Conservation (phyloP, 495 filamentous ascomycete species). For the Mycothermus thermophilus region DNA sequence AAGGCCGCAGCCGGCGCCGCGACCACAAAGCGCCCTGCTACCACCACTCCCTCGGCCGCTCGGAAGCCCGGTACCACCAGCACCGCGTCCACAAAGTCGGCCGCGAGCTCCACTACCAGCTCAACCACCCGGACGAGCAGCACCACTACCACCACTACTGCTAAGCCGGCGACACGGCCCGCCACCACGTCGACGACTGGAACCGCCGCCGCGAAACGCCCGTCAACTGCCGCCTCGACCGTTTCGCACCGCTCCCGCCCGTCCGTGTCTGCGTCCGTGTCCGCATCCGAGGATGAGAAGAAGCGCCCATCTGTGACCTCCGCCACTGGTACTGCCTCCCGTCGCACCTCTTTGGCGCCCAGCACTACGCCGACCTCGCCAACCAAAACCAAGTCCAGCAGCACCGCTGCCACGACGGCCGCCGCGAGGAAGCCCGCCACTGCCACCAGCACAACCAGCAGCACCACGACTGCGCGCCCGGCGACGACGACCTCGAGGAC, state of each 20-base stretch:
- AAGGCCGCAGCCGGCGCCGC: constrained; percentile 13
- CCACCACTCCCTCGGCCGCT: constrained; percentile 6
- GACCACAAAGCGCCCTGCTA: constrained; percentile 16
- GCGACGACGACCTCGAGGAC: constrained; percentile 15
- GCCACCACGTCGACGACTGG: constrained; percentile 6
- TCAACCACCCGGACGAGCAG: constrained; percentile 26
- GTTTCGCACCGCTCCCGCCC: constrained; percentile 27
- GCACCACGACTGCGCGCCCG: constrained; percentile 16
- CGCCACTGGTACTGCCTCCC: constrained; percentile 21
- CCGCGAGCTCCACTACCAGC: constrained; percentile 24
- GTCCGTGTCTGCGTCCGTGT: too few species aligned
- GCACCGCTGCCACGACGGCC: constrained; percentile 21
- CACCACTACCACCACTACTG: constrained; percentile 16
- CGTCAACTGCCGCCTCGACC: constrained; percentile 20
- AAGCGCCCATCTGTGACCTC: constrained; percentile 19
- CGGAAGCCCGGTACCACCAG: constrained; percentile 7
- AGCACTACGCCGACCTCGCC: constrained; percentile 24
- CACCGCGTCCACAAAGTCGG: constrained; percentile 24
- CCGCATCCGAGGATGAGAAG: constrained; percentile 38
- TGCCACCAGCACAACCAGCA: constrained; percentile 19
- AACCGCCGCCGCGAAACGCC: constrained; percentile 21
- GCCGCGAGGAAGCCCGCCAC: constrained; percentile 28
- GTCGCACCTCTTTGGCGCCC: constrained; percentile 26
- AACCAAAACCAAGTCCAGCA: constrained; percentile 21
- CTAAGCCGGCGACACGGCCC: constrained; percentile 25